Evolutionary conservation across 225 moss, liverwort and hornwort genomes (phyloP).

Genomic region (Physcomitrium patens): DNA sequence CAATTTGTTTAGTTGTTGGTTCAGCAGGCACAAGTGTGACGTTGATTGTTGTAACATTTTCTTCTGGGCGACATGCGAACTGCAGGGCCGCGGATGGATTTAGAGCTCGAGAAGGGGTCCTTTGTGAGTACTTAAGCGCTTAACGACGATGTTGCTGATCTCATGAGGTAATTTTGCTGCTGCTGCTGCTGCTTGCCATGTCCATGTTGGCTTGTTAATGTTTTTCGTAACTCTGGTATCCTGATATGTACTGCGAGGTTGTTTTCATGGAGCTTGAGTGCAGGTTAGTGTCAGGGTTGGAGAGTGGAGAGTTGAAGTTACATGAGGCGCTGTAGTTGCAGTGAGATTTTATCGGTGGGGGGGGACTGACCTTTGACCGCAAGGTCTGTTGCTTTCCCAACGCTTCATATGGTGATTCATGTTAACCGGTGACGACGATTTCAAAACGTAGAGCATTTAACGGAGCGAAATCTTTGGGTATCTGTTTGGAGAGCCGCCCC

Average conservation of each 20-base stretch:
- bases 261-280: conserved; percentile 4
- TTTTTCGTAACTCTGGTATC: neutral
- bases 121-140: neutral
- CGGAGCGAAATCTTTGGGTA: neutral
- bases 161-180: conserved; percentile 28
- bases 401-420: neutral
- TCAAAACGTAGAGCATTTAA: conserved; percentile 6
- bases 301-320: neutral
- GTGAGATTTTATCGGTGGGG: neutral
- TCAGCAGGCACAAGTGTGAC: neutral
- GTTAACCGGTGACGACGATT: neutral
- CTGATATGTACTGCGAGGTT: neutral
- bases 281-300: neutral
- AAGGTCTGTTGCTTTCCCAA: neutral
- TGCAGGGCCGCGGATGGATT: neutral
- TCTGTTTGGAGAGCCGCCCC: neutral
- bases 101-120: neutral
- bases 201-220: neutral
- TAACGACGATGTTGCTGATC: neutral
- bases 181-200: neutral
- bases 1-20: neutral
- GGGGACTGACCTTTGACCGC: neutral
- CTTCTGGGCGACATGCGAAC: neutral
- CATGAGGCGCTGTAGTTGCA: conserved; percentile 10
- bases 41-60: neutral